Base-by-base conservation (phyloP, 106 monocot genomes). In the Apostasia shenzhenica region DNA sequence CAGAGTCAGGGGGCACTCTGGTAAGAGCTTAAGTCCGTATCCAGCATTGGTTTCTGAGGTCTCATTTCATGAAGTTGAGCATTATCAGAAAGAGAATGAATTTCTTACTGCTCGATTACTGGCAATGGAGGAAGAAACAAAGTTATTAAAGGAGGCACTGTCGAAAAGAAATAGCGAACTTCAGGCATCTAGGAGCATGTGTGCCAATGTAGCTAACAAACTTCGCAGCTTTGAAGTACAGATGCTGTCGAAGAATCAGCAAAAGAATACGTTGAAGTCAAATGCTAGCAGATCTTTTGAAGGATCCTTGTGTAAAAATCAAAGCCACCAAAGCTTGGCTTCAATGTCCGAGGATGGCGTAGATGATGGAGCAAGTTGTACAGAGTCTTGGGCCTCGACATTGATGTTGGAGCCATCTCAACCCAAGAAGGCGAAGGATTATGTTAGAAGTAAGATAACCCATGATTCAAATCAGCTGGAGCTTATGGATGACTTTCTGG, bases 121-220 rank as follows among this genome's bases (percentile, higher is more conserved):
- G 49, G 52, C 77, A 39, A 90, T 78, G 80, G 99, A 99, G 63
- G 90, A 93, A 78, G 99, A 99, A 80, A 93, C 84, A 56, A 99
- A 93, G 73, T 85, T 93, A 85, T 65, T 99, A 55, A 93, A 90
- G 74, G 99, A 90, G 80, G 99, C 90, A 4, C 77, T 99, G 77
- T 78, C 90, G 53, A 90, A 90, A 66, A 75, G 87, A 44, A 99
- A 93, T 56, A 86, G 74, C 44, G 99, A 99, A 47, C 77, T 99
- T 9, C 99, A 90, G 63, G 80, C 79, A 48, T 90, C 93, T 51
- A 81, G 90, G 78, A 93, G 73, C 70, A 78, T 78, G 70, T 88
- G 81, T 78, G 78, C 93, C 56, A 93, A 85, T 69, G 83, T 85
- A 48, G 76, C 73, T 57, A 84, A 69, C 69, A 92, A 76, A 75